Conservation (phyloP, 257 asterid species). For the Solanum neorickii region DNA sequence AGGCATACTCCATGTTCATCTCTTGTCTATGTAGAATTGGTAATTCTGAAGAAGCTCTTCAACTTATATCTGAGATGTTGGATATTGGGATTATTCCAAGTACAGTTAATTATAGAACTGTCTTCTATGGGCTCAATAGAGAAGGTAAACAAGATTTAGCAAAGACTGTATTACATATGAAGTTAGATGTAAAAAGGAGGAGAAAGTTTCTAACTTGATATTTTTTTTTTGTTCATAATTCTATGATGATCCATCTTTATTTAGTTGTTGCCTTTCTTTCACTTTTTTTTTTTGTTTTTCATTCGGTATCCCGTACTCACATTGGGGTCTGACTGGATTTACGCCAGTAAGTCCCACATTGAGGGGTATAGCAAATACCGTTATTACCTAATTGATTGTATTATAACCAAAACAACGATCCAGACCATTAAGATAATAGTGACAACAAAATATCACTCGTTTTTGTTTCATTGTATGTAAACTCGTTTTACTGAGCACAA, state of each 20-base stretch:
- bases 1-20: constrained; percentile 68
- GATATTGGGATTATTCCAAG: constrained; percentile 59
- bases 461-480: not conserved
- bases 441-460: not conserved
- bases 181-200: constrained; percentile 46
- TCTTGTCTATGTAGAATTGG: constrained; percentile 55
- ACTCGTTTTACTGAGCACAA: not conserved
- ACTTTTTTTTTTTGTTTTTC: too few species aligned
- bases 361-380: not conserved
- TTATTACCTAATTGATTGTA: not conserved
- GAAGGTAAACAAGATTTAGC: constrained; percentile 74
- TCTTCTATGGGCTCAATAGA: constrained; percentile 63
- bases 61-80: constrained; percentile 55
- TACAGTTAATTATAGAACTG: constrained; percentile 45
- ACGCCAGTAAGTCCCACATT: not conserved
- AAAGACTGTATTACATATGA: constrained; percentile 30
- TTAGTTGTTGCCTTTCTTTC: not conserved
- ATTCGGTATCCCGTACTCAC: rapidly evolving
- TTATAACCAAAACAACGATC: not conserved
- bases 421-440: not conserved
- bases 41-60: constrained; percentile 63
- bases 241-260: not conserved
- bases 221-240: not conserved
- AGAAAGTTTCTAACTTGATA: constrained; percentile 22
- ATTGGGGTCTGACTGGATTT: not conserved